These are phyloP conservation scores for Neckera pumila DNA, from an alignment of 225 moss, liverwort and hornwort genomes.

Conservation along the genomic window DNA sequence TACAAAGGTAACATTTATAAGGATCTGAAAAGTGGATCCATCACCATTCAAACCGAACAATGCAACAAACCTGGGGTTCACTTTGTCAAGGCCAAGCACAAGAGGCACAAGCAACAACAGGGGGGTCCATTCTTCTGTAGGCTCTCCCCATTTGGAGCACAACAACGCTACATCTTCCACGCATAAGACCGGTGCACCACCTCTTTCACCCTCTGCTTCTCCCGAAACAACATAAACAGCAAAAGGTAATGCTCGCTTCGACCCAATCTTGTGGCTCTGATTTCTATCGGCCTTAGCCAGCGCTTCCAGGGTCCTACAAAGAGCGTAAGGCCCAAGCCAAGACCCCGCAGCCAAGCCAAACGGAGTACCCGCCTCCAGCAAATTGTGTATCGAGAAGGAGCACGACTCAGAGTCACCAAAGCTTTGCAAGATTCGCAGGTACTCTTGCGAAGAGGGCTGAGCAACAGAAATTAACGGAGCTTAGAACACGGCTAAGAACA, in stretches of 20 bases:
- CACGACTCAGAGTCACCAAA: constrained; percentile 80
- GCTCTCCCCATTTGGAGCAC: constrained; percentile 69
- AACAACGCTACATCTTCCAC: constrained; percentile 74
- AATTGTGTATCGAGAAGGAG: constrained; percentile 80
- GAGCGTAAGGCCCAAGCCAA: constrained; percentile 95
- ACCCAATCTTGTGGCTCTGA: constrained; percentile 33
- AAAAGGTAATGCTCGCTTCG: constrained; percentile 67
- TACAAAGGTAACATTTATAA: not conserved
- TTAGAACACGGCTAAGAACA: not conserved
- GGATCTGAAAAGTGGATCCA: not conserved
- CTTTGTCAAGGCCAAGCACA: constrained; percentile 95
- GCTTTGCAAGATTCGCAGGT: constrained; percentile 77
- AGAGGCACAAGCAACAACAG: constrained; percentile 89
- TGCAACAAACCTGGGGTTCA: constrained; percentile 76
- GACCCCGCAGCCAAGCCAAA: constrained; percentile 79
- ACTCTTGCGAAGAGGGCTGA: constrained; percentile 66
- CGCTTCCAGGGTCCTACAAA: constrained; percentile 92
- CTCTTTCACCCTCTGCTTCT: constrained; percentile 97
- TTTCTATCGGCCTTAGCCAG: constrained; percentile 58
- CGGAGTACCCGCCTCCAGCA: constrained; percentile 65
- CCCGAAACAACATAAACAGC: constrained; percentile 94
- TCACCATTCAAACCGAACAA: not conserved
- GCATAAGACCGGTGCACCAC: constrained; percentile 93
- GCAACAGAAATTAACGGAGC: not conserved
- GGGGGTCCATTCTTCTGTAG: constrained; percentile 68